Evolutionary conservation across 2,329 filamentous ascomycete species (phyloP).

Genomic region (Ophiostoma sp.): DNA sequence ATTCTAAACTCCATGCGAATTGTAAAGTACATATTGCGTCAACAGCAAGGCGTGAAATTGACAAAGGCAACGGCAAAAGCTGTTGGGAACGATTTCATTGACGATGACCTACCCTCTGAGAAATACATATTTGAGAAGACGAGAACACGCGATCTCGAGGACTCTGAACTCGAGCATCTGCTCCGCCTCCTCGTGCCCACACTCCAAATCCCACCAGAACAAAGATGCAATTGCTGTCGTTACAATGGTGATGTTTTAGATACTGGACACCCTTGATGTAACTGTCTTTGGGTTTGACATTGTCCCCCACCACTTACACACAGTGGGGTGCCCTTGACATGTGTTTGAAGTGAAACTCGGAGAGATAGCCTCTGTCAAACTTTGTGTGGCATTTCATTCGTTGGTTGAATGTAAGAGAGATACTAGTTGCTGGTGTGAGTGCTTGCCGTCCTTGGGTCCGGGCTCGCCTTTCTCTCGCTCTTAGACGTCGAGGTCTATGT

Average conservation of each 20-base stretch:
- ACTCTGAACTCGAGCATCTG: no score
- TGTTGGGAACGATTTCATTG: no score
- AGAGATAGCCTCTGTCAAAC: slow-evolving; percentile 28
- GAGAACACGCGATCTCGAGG: no score
- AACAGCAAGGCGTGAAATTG: no score
- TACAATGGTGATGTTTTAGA: not conserved
- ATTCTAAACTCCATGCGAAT: not conserved
- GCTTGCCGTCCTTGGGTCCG: not conserved
- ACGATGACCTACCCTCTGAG: no score
- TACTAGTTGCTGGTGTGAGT: not conserved
- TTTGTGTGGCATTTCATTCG: not conserved
- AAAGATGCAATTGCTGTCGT: not conserved
- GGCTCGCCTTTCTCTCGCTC: not conserved
- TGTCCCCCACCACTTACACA: not conserved
- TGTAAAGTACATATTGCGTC: not conserved
- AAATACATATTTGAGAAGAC: no score
- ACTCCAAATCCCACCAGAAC: not conserved
- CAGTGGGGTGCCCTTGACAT: not conserved
- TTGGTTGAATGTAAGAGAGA: not conserved
- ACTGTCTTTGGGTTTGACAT: slow-evolving; percentile 1
- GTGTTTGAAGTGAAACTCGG: slow-evolving; percentile 1
- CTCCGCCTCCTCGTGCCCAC: no score
- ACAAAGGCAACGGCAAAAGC: no score
- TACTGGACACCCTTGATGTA: not conserved
- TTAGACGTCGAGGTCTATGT: not conserved